Evolutionary conservation across 148 eudicot species (phyloP), one percentile per base, ranked within the genome.

Genomic region (Rhododendron molle): DNA sequence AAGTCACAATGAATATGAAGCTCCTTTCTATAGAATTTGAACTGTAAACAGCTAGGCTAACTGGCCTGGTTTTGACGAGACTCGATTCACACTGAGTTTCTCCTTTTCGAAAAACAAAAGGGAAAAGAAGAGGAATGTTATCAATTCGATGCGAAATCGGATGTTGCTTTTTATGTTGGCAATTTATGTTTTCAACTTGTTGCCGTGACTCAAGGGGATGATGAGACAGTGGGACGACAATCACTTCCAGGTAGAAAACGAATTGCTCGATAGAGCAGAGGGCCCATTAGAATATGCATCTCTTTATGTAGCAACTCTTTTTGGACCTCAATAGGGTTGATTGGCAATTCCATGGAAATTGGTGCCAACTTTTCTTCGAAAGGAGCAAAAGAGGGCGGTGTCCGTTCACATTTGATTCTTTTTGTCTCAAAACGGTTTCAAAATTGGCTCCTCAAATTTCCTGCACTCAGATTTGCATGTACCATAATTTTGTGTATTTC

Each of bases 141-240:
- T 23, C 12, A 7, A 62, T 62, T 9, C 28, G 2, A 62, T 21
- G 69, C 1, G 23, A 62, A 62, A 23, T 26, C 26, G 14, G 32
- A 9, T 65, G 72, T 71, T 30, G 76, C 76, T 71, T 30, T 40
- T 18, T 20, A 5, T 18, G 38, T 38, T 36, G 40, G 78, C 44
- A 71, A 15, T 43, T 47, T 47, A 50, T n/a, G 81, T 13, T 5
- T 52, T 15, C 38, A 54, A 49, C 1, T 11, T 46, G 56, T n/a
- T 52, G n/a, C 82, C 82, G 40, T 80, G 65, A 80, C 65, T 10
- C 40, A 32, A 80, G 76, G 82, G 67, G 54, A 30, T 9, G 44
- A 40, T 47, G 58, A 26, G 81, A 78, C 32, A 34, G n/a, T 47
- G 82, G 62, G 60, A 28, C 62, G 28, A 16, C 15, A 9, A 32